phyloP scores from a whole-genome alignment of 352 stramenopile genomes.

The Globisporangium nodosum region DNA sequence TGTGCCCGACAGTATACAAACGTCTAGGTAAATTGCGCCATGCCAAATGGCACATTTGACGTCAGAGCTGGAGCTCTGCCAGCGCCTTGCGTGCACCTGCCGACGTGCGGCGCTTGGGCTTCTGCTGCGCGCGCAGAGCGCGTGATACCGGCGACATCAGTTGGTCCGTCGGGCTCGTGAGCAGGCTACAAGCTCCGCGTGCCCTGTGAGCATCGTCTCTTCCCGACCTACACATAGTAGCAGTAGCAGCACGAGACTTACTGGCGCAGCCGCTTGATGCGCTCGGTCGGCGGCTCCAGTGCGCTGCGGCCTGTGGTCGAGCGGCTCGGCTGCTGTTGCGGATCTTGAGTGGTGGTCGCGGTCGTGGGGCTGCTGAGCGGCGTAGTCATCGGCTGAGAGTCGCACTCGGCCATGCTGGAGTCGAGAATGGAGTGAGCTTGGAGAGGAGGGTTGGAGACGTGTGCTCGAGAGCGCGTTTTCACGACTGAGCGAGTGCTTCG shows the following conservation, averaged over 20 bases:
- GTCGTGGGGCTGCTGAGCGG: background rate
- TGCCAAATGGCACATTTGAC: background rate
- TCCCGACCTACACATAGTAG: background rate
- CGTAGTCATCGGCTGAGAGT: background rate
- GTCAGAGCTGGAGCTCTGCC: background rate
- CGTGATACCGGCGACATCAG: slow-evolving; percentile 56
- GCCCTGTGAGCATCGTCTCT: background rate
- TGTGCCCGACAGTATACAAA: too few species aligned
- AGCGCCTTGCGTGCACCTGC: slow-evolving; percentile 4
- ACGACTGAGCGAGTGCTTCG: background rate
- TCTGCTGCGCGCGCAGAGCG: slow-evolving; percentile 31
- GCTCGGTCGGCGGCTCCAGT: background rate
- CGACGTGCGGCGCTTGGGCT: slow-evolving; percentile 10
- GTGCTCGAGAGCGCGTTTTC: background rate
- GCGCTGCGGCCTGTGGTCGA: background rate
- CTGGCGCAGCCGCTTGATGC: slow-evolving; percentile 13
- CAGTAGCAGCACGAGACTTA: background rate
- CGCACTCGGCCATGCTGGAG: background rate
- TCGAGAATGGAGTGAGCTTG: background rate
- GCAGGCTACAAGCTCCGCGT: slow-evolving; percentile 22
- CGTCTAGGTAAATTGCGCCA: too few species aligned
- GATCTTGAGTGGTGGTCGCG: background rate
- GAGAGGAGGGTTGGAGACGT: background rate
- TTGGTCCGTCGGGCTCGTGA: slow-evolving; percentile 60
- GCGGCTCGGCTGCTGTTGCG: background rate